Conservation (phyloP, 192 early-diverging fungal species). For the Dissophora ornata region DNA sequence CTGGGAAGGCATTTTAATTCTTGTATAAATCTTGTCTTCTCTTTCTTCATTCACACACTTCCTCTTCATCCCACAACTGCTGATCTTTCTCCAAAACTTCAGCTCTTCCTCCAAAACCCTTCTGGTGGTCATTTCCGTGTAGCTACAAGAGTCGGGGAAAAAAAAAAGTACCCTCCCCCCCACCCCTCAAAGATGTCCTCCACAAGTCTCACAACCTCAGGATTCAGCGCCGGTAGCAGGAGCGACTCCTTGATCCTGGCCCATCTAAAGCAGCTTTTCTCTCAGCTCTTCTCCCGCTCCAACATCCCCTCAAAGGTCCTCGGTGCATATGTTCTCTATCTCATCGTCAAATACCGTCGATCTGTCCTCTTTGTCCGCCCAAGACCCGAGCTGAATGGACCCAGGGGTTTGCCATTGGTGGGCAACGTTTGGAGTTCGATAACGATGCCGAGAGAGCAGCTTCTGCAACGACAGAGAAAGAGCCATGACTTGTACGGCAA, state of each 20-base stretch:
- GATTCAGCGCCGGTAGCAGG: not conserved
- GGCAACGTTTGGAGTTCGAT: conserved; percentile 26
- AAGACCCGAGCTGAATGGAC: conserved; percentile 40
- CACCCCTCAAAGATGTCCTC: no score
- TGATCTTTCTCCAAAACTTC: no score
- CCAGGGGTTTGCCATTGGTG: conserved; percentile 30
- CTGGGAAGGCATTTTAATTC: no score
- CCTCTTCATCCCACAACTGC: no score
- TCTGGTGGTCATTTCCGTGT: no score
- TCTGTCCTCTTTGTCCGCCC: conserved; percentile 18
- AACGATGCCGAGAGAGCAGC: not conserved
- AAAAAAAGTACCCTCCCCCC: no score
- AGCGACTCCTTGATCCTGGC: not conserved
- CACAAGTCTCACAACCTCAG: not conserved
- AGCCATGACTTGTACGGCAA: conserved; percentile 19
- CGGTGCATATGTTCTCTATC: conserved; percentile 13
- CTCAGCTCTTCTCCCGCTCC: not conserved
- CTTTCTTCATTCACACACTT: not conserved
- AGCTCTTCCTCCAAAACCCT: no score
- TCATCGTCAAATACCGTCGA: conserved; percentile 36
- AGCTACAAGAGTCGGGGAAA: no score
- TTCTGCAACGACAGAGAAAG: conserved; percentile 3
- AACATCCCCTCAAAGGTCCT: conserved; percentile 8
- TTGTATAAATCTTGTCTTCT: not conserved
- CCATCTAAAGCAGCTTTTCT: not conserved